A percentile compares a stretch with the other conserved stretches of the same genome.
Evolutionary conservation across 192 early-diverging fungal species (phyloP).

Genomic region (Gonapodya sp.): DNA sequence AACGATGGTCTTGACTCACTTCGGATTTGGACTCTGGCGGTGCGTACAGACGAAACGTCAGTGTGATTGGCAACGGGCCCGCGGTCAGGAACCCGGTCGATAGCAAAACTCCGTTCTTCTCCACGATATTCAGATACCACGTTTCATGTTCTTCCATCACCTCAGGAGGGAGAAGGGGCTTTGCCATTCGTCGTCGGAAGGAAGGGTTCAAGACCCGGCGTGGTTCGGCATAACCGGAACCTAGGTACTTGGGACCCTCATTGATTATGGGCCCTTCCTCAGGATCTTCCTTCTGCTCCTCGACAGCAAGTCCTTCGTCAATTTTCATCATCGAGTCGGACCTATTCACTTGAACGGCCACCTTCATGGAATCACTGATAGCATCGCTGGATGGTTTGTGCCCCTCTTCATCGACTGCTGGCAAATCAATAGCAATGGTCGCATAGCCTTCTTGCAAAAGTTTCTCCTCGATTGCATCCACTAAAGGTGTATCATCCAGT

Average conservation of each 20-base stretch:
- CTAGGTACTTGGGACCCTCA: neutral
- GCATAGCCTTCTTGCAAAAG: neutral
- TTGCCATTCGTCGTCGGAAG: neutral
- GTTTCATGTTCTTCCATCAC: neutral
- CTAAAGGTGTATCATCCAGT: neutral
- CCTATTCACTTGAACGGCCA: neutral
- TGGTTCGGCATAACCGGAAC: neutral
- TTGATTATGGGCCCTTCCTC: too few species aligned
- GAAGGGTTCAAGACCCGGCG: neutral
- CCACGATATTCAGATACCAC: slow-evolving; percentile 2
- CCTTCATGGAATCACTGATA: neutral
- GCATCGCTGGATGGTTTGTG: neutral
- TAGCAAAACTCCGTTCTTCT: neutral
- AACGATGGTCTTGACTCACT: neutral
- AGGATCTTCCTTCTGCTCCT: neutral
- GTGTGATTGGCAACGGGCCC: neutral
- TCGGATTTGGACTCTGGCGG: neutral
- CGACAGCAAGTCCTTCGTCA: neutral
- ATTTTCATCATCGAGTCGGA: neutral
- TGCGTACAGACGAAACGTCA: neutral
- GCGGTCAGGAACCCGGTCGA: neutral
- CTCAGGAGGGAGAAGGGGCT: neutral
- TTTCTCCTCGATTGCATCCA: neutral
- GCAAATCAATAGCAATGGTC: neutral
- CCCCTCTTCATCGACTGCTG: neutral